Conservation (phyloP, 805 yeast genomes). For the Tetrapisispora taiwanensis region DNA sequence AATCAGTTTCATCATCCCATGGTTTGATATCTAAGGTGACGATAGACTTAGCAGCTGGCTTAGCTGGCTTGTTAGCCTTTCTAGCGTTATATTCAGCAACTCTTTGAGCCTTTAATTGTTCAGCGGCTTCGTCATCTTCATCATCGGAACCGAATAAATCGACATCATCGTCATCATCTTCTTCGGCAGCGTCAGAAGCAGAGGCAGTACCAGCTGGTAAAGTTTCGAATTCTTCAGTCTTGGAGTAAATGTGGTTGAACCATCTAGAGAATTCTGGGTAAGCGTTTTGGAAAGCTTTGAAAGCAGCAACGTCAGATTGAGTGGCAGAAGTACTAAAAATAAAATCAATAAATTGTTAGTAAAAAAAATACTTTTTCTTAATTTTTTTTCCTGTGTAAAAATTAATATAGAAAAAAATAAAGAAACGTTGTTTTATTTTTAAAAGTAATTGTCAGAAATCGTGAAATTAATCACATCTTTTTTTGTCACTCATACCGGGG, state of each 20-base stretch:
- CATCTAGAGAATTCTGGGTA: conserved; percentile 96
- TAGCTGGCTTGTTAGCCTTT: conserved; percentile 95
- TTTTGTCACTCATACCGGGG: conserved; percentile 88
- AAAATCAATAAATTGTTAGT: conserved; percentile 1
- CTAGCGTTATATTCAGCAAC: conserved; percentile 94
- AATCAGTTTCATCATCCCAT: conserved; percentile 99
- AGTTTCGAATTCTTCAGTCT: conserved; percentile 71
- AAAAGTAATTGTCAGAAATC: conserved; percentile 32
- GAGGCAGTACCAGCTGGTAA: conserved; percentile 63
- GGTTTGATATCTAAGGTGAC: conserved; percentile 98
- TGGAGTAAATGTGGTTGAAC: conserved; percentile 96
- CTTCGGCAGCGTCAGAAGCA: conserved; percentile 40
- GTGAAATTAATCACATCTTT: conserved; percentile 30
- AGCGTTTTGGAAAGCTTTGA: conserved; percentile 85
- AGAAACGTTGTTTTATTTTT: too few species aligned
- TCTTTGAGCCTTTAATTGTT: conserved; percentile 94
- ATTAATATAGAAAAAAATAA: too few species aligned
- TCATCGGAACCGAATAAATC: conserved; percentile 91
- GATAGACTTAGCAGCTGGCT: conserved; percentile 96
- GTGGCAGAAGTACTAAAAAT: conserved; percentile 65
- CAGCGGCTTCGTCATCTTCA: conserved; percentile 95
- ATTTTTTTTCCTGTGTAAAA: too few species aligned
- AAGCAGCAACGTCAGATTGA: conserved; percentile 90
- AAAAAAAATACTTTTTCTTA: too few species aligned
- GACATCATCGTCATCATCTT: conserved; percentile 76